Conservation (phyloP, 1,284 basidiomycete genomes). For the Ganoderma lingzhi region DNA sequence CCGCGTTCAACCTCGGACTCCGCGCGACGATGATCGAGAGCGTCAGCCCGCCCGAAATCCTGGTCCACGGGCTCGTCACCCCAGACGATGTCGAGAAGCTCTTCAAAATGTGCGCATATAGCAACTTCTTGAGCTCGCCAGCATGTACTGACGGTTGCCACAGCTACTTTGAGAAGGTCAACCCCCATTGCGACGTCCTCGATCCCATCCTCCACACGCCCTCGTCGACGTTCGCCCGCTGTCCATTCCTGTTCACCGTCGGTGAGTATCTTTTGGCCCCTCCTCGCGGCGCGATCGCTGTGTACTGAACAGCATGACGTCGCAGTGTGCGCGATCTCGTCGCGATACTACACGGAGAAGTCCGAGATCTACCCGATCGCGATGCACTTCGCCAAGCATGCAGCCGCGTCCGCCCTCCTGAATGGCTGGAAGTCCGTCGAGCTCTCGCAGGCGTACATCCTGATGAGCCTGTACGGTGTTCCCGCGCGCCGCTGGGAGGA, state of each 20-base stretch:
- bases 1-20: slow-evolving; percentile 71
- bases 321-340: slow-evolving; percentile 80
- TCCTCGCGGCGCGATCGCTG: not conserved
- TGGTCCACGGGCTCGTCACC: slow-evolving; percentile 82
- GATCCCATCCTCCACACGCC: slow-evolving; percentile 80
- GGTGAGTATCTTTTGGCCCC: slow-evolving; percentile 56
- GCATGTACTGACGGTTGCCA: slow-evolving; percentile 10
- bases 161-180: slow-evolving; percentile 74
- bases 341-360: slow-evolving; percentile 77
- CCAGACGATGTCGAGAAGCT: slow-evolving; percentile 84
- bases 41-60: slow-evolving; percentile 83
- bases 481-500: slow-evolving; percentile 86
- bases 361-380: slow-evolving; percentile 85
- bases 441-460: slow-evolving; percentile 68
- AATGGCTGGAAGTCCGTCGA: slow-evolving; percentile 80
- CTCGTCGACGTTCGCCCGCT: slow-evolving; percentile 75
- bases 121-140: not conserved
- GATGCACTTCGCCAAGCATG: slow-evolving; percentile 87
- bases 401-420: slow-evolving; percentile 79
- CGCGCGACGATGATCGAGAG: slow-evolving; percentile 81
- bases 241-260: slow-evolving; percentile 85
- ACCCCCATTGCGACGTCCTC: slow-evolving; percentile 79
- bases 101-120: slow-evolving; percentile 78
- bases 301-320: not conserved
- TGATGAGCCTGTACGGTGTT: slow-evolving; percentile 82